Evolutionary conservation across 495 filamentous ascomycete species (phyloP), one percentile per base, ranked within the genome.

Genomic region (Penicillium roqueforti): DNA sequence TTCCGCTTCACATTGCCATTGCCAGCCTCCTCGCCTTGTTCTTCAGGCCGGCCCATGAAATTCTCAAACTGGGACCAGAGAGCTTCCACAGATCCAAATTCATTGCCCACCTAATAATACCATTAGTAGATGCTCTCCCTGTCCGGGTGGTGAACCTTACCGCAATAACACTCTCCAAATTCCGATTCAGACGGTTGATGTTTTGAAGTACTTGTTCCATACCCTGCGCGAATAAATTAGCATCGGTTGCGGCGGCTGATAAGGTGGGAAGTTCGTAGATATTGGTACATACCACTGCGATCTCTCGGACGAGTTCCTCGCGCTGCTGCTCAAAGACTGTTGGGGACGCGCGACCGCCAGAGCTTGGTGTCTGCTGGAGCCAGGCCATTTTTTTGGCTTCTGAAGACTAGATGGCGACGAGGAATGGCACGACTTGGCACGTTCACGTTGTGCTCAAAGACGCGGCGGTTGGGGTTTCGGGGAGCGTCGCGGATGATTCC

Each of bases 61-160:
- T 86, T 87, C 77, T 98, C 93, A 64, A 98, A 98, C 54, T 95
- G 89, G 31, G 87, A 91, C 93, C 93, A 98, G 31, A 98, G 80
- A 23, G 89, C 90, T 71, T 98, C 93, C 16, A 98, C 93, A 8
- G 88, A 89, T n/a, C 87, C 83, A 67, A 98, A 97, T 63, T 98
- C 93, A 66, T 96, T 97, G 7, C 93, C 93, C 25, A 98, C 89
- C 88, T 92, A 42, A 2, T 6, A 9, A 20, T 53, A 29, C 29
- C 29, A 4, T 19, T 36, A 32, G 23, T 9, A 38, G 29, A 11
- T 19, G 11, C 7, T 50, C 31, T 10, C 13, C 5, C 11, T 3
- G 1, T 22, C 7, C 6, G 14, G 18, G 2, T 28, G 31, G 3
- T 9, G 6, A 28, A 22, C 70, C 82, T 25, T 72, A 93, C 92